These are phyloP conservation scores for Pichia eremophila DNA, from an alignment of 805 yeast genomes.

Conservation along the genomic window DNA sequence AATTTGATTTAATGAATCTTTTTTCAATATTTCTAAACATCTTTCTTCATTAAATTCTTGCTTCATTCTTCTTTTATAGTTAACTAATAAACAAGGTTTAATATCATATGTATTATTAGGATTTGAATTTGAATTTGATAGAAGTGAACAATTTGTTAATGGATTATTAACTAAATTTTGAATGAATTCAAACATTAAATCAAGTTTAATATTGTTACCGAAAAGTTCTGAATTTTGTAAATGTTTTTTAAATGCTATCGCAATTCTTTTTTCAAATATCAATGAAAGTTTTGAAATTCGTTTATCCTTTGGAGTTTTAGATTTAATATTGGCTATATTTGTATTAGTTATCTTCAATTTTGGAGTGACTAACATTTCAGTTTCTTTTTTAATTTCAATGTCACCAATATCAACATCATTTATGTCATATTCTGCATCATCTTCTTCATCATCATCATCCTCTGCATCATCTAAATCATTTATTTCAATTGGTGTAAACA, in stretches of 20 bases:
- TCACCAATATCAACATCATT: background rate
- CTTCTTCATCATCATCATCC: background rate
- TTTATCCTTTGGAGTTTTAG: background rate
- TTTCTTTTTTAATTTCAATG: background rate
- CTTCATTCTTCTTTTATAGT: constrained; percentile 18
- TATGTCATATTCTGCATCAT: background rate
- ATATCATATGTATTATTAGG: constrained; percentile 17
- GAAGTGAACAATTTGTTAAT: constrained; percentile 8
- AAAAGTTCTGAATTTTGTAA: constrained; percentile 13
- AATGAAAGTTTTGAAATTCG: background rate
- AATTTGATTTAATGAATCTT: constrained; percentile 22
- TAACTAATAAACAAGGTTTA: constrained; percentile 21
- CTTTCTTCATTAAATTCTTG: constrained; percentile 25
- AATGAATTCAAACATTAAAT: constrained; percentile 24
- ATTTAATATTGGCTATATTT: background rate
- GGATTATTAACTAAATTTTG: constrained; percentile 19
- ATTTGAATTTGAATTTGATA: constrained; percentile 7
- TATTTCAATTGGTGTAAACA: constrained; percentile 7
- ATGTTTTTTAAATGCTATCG: constrained; percentile 6
- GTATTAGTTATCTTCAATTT: background rate
- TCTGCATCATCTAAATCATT: constrained; percentile 10
- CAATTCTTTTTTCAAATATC: constrained; percentile 5
- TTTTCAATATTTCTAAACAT: constrained; percentile 17
- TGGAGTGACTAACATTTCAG: too few species aligned
- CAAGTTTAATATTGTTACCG: constrained; percentile 19